A percentile compares a stretch with the other conserved stretches of the same genome.
Evolutionary conservation across 1,284 basidiomycete species (phyloP).

Genomic region (Agaricales sp.): DNA sequence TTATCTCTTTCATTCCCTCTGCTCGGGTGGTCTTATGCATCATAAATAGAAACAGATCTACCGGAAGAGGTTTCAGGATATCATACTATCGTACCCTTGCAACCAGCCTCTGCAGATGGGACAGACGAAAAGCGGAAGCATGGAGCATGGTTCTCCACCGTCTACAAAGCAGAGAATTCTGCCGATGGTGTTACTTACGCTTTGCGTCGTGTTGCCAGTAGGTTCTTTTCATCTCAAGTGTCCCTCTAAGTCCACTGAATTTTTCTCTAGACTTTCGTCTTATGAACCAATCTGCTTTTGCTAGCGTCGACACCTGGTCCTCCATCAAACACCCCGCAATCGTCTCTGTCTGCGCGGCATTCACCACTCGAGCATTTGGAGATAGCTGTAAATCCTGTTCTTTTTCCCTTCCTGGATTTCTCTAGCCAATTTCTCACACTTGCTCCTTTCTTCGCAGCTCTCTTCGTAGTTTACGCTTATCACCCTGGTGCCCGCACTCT

Average conservation of each 20-base stretch:
- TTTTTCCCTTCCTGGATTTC: constrained; percentile 7
- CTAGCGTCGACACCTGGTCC: constrained; percentile 82
- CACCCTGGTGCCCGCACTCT: constrained; percentile 82
- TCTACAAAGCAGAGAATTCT: constrained; percentile 77
- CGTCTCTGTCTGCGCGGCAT: constrained; percentile 83
- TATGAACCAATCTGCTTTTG: constrained; percentile 74
- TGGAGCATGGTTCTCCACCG: constrained; percentile 56
- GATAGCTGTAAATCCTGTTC: constrained; percentile 67
- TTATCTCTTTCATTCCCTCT: constrained; percentile 1
- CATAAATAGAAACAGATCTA: constrained; percentile 28
- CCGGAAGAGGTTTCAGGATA: constrained; percentile 90
- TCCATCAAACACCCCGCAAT: constrained; percentile 83
- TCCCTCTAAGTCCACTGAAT: neutral
- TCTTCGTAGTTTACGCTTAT: constrained; percentile 91
- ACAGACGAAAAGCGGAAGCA: constrained; percentile 37
- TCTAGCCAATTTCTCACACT: constrained; percentile 3
- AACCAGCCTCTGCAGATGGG: constrained; percentile 36
- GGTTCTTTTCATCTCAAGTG: constrained; percentile 16
- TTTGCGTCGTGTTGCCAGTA: constrained; percentile 82
- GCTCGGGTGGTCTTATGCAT: constrained; percentile 33
- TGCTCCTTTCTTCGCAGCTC: constrained; percentile 37
- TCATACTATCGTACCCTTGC: constrained; percentile 79
- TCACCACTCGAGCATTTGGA: constrained; percentile 89
- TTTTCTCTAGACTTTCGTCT: constrained; percentile 69
- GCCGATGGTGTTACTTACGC: constrained; percentile 76